Evolutionary conservation across 495 filamentous ascomycete genomes (phyloP).

Genomic region (Chlorociboria aeruginascens): DNA sequence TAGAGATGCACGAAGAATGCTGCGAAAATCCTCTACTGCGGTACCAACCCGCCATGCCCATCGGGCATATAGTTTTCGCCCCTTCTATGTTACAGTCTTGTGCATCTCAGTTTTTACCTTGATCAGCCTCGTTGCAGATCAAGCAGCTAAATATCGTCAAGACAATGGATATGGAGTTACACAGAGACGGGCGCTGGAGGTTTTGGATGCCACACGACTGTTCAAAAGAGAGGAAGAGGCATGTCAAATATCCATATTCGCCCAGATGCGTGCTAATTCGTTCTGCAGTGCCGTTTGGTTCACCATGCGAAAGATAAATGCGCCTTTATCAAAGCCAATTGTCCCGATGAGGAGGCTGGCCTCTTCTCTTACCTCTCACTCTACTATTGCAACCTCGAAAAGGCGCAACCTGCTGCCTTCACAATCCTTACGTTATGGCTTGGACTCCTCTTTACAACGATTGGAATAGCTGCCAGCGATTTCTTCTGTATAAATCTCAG

Average conservation of each 20-base stretch:
- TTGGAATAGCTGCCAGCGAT: conserved; percentile 96
- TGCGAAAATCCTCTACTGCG: conserved; percentile 9
- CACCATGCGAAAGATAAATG: conserved; percentile 60
- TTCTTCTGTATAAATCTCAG: conserved; percentile 96
- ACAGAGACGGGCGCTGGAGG: conserved; percentile 12
- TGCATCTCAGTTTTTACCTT: conserved; percentile 21
- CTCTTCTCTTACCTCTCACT: conserved; percentile 79
- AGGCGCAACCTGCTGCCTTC: conserved; percentile 67
- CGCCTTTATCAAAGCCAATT: conserved; percentile 71
- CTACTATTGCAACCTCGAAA: conserved; percentile 74
- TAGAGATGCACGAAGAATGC: conserved; percentile 13
- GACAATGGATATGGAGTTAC: conserved; percentile 10
- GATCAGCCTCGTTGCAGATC: conserved; percentile 16
- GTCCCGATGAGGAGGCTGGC: conserved; percentile 80
- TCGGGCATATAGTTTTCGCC: conserved; percentile 20
- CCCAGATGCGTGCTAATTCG: not conserved
- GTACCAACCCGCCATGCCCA: conserved; percentile 6
- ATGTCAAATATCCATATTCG: not conserved
- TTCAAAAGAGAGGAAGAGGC: conserved; percentile 24
- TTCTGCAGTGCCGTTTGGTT: conserved; percentile 63
- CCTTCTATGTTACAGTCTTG: conserved; percentile 26
- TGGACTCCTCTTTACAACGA: conserved; percentile 85
- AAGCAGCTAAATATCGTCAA: conserved; percentile 9
- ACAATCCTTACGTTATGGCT: conserved; percentile 69
- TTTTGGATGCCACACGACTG: conserved; percentile 10